A percentile compares a stretch with the other conserved stretches of the same genome.
Evolutionary conservation across 495 filamentous ascomycete genomes (phyloP).

Genomic region (Clavariopsis aquatica): DNA sequence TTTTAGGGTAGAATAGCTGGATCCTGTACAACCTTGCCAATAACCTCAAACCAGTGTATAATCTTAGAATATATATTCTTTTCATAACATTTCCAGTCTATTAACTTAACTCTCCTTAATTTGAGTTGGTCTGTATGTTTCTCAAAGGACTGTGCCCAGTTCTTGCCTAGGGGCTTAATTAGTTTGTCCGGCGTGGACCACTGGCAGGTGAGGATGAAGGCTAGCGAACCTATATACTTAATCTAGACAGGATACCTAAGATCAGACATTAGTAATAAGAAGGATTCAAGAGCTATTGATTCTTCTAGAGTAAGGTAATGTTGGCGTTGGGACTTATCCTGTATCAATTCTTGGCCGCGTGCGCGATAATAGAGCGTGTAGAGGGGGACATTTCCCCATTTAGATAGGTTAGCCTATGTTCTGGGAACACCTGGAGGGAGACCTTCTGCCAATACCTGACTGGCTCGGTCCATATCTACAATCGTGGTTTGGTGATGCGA

Average conservation of each 20-base stretch:
- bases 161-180: background rate
- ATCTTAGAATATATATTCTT: background rate
- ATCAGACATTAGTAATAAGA: slow-evolving; percentile 1
- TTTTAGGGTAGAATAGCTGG: background rate
- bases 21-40: background rate
- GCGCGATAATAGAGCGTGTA: background rate
- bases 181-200: no score
- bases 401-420: background rate
- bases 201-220: background rate
- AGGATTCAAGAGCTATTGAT: background rate
- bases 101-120: background rate
- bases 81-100: background rate
- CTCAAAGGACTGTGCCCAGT: background rate
- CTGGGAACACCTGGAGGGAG: background rate
- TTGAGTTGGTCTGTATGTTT: background rate
- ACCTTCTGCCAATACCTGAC: no score
- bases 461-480: no score
- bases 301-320: slow-evolving; percentile 2
- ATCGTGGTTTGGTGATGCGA: no score
- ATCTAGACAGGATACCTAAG: background rate
- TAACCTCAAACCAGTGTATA: background rate
- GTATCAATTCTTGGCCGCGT: background rate
- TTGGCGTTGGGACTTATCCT: background rate
- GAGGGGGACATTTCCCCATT: background rate
- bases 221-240: background rate